phyloP scores from a whole-genome alignment of 805 yeast genomes.

The Wickerhamia fluorescens region DNA sequence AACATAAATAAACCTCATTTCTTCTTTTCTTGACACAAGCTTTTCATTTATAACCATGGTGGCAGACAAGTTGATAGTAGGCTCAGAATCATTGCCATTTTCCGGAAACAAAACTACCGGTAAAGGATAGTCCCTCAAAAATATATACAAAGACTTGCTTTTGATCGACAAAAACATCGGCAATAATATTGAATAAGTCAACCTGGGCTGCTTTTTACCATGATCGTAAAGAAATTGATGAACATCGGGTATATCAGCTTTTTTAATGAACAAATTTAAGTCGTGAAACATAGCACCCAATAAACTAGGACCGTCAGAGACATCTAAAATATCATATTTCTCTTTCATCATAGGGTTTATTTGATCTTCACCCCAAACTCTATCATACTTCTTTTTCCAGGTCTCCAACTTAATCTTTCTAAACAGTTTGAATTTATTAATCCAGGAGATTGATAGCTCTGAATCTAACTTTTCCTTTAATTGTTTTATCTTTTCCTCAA shows the following conservation, averaged over 20 bases:
- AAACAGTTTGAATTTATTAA: constrained; percentile 22
- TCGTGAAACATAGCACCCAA: constrained; percentile 23
- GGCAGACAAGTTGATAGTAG: constrained; percentile 26
- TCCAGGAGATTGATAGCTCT: constrained; percentile 30
- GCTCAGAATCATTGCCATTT: constrained; percentile 14
- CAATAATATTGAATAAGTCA: constrained; percentile 47
- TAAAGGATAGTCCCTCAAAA: constrained; percentile 48
- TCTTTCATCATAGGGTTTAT: constrained; percentile 22
- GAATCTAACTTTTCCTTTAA: constrained; percentile 20
- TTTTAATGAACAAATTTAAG: constrained; percentile 22
- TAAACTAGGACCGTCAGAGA: constrained; percentile 27
- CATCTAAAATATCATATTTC: constrained; percentile 29
- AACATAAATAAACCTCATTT: constrained; percentile 44
- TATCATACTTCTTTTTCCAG: constrained; percentile 20
- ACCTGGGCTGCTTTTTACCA: constrained; percentile 47
- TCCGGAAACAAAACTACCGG: constrained; percentile 49
- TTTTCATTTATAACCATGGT: constrained; percentile 56
- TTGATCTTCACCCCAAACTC: constrained; percentile 30
- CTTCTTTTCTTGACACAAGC: constrained; percentile 34
- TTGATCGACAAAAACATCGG: constrained; percentile 42
- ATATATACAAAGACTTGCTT: constrained; percentile 37
- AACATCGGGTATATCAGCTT: constrained; percentile 24
- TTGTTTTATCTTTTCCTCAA: constrained; percentile 15
- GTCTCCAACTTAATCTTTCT: constrained; percentile 13
- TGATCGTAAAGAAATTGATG: constrained; percentile 28